Evolutionary conservation across 2,329 filamentous ascomycete genomes (phyloP).

Genomic region (Fusarium bactridioides): DNA sequence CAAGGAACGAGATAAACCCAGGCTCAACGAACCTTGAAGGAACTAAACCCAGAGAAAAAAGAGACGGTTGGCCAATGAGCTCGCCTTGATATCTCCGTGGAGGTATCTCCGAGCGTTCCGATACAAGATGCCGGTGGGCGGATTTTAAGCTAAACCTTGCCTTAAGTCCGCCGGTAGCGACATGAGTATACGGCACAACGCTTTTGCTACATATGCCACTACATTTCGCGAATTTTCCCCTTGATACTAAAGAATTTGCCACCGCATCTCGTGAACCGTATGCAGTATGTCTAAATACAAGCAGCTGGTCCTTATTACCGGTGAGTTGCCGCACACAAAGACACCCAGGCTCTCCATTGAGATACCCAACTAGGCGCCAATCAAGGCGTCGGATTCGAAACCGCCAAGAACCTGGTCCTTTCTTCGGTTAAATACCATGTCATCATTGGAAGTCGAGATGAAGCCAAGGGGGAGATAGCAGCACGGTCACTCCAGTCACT

Average conservation of each 20-base stretch:
- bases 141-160: neutral
- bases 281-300: neutral
- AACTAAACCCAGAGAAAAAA: accelerated
- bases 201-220: neutral
- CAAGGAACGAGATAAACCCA: accelerated
- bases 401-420: slow-evolving; percentile 5
- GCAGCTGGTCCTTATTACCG: slow-evolving; percentile 8
- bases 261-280: accelerated
- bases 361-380: slow-evolving; percentile 7
- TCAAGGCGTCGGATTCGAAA: slow-evolving; percentile 17
- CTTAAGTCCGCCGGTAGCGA: neutral
- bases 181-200: accelerated
- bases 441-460: slow-evolving; percentile 8
- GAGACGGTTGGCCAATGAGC: neutral
- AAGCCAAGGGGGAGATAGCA: slow-evolving; percentile 4
- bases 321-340: neutral
- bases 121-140: neutral
- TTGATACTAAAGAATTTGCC: no score
- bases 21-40: accelerated
- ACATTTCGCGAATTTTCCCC: no score
- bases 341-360: neutral
- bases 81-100: neutral
- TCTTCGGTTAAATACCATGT: slow-evolving; percentile 15
- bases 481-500: neutral
- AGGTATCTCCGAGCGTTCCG: neutral